Percentiles rank a stretch among this genome's conserved stretches.
Evolutionary conservation across 345 rosid species (phyloP).

Genomic region (Eucalyptus regnans): DNA sequence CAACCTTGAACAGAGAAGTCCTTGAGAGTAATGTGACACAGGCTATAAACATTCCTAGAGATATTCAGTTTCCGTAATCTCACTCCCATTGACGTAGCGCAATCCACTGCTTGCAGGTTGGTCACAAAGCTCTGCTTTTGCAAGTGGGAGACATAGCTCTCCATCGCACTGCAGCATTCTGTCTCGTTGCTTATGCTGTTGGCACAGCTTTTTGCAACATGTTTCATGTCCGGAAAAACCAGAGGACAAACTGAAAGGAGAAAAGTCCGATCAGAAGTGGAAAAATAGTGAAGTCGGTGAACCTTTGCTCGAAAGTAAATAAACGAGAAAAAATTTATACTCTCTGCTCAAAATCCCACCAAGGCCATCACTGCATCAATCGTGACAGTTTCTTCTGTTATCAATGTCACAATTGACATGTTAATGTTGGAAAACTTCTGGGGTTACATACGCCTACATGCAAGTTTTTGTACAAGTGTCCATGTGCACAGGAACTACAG

Average conservation of each 20-base stretch:
- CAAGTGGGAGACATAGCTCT: slow-evolving; percentile 75
- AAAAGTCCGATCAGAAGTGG: not conserved
- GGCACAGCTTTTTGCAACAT: slow-evolving; percentile 53
- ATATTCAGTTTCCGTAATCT: slow-evolving; percentile 61
- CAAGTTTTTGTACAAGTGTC: not conserved
- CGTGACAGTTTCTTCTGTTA: not conserved
- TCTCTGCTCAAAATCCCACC: not conserved
- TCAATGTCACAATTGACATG: not conserved
- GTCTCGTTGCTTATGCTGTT: slow-evolving; percentile 37
- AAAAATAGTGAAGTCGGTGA: not conserved
- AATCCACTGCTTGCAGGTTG: slow-evolving; percentile 90
- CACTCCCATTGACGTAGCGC: slow-evolving; percentile 63
- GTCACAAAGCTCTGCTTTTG: slow-evolving; percentile 92
- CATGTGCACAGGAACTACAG: not conserved
- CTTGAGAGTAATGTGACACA: slow-evolving; percentile 84
- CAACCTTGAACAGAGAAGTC: slow-evolving; percentile 98
- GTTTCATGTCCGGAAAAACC: slow-evolving; percentile 62
- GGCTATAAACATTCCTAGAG: slow-evolving; percentile 50
- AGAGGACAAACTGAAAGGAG: slow-evolving; percentile 77
- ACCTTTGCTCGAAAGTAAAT: not conserved
- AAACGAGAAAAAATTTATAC: not conserved
- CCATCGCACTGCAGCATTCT: slow-evolving; percentile 74
- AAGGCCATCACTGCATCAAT: not conserved
- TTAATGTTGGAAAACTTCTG: not conserved
- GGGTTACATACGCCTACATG: not conserved